Conservation (phyloP, 1,284 basidiomycete genomes). For the Ganoderma boninense region DNA sequence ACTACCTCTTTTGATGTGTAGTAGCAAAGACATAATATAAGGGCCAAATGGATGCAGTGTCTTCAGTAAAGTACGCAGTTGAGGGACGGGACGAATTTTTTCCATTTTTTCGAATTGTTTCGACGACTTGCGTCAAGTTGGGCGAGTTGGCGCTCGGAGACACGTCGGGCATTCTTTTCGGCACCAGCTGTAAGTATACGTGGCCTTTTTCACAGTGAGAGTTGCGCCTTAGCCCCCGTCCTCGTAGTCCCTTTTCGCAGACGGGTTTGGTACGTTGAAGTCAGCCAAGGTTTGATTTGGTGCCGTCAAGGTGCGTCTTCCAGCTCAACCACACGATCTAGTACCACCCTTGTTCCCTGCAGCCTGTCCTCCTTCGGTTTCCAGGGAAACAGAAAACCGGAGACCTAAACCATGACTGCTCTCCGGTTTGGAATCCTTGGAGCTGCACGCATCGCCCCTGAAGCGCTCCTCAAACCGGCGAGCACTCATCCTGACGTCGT, state of each 20-base stretch:
- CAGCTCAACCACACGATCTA: not conserved
- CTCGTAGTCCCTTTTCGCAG: not conserved
- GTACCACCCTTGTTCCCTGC: not conserved
- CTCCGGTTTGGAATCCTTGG: conserved; percentile 70
- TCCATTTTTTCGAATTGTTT: no score
- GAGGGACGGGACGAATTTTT: no score
- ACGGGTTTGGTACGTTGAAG: not conserved
- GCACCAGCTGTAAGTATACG: no score
- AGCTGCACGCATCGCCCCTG: conserved; percentile 71
- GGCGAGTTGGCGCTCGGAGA: no score
- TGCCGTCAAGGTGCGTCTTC: not conserved
- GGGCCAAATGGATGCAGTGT: no score
- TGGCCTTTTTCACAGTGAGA: not conserved
- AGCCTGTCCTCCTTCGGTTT: not conserved
- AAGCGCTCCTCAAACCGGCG: conserved; percentile 62
- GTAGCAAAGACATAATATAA: no score
- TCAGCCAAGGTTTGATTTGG: not conserved
- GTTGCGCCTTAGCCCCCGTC: not conserved
- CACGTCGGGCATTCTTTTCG: no score
- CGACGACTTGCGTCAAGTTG: no score
- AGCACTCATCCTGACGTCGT: conserved; percentile 66
- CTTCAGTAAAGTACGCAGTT: no score
- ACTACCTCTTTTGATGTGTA: no score
- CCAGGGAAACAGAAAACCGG: not conserved
- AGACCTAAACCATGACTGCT: conserved; percentile 19